Conservation (phyloP, 495 filamentous ascomycete species). For the Aspergillus homomorphus region DNA sequence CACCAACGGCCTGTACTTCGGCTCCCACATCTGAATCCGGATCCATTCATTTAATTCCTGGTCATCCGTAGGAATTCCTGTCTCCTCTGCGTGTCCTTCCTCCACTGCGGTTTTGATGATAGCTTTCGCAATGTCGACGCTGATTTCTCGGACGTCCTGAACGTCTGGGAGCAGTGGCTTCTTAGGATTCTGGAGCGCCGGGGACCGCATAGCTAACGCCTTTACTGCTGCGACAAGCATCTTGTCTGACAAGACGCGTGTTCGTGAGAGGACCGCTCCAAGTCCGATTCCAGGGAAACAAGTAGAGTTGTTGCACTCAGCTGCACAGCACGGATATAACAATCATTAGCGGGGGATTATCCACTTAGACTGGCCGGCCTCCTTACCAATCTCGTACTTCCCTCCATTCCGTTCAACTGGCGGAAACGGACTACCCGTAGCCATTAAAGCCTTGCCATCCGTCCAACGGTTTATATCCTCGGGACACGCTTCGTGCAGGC, state of each 20-base stretch:
- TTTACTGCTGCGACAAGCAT: slow-evolving; percentile 81
- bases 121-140: slow-evolving; percentile 71
- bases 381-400: slow-evolving; percentile 60
- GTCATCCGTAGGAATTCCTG: slow-evolving; percentile 44
- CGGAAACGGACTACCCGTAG: slow-evolving; percentile 80
- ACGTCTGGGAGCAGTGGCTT: slow-evolving; percentile 73
- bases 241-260: slow-evolving; percentile 61
- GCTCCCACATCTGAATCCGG: slow-evolving; percentile 86
- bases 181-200: slow-evolving; percentile 58
- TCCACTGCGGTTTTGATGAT: slow-evolving; percentile 71
- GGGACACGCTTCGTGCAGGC: slow-evolving; percentile 78
- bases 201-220: slow-evolving; percentile 66
- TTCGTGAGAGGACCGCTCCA: slow-evolving; percentile 66
- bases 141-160: slow-evolving; percentile 68
- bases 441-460: slow-evolving; percentile 71
- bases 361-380: neutral
- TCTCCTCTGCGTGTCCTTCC: slow-evolving; percentile 60
- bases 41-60: slow-evolving; percentile 75
- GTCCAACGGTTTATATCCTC: slow-evolving; percentile 79
- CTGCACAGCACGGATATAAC: slow-evolving; percentile 26
- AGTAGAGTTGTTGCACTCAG: slow-evolving; percentile 90
- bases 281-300: slow-evolving; percentile 85
- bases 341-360: neutral
- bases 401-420: slow-evolving; percentile 66
- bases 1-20: slow-evolving; percentile 62